Conservation (phyloP, 805 yeast species). For the Dipodascus geniculatus region DNA sequence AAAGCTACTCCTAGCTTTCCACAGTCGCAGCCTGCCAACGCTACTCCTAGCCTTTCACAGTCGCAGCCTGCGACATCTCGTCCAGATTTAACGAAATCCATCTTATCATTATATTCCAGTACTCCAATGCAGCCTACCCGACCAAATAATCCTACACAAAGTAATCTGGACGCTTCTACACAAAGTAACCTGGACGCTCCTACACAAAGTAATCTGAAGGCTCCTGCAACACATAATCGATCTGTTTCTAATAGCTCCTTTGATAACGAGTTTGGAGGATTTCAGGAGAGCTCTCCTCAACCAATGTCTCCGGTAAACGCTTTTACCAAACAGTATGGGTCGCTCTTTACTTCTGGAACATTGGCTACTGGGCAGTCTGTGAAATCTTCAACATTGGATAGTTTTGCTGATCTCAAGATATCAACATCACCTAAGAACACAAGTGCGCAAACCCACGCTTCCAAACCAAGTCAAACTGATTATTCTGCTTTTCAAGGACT, state of each 20-base stretch:
- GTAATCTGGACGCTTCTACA: too few species aligned
- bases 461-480: too few species aligned
- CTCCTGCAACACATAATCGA: not conserved
- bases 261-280: not conserved
- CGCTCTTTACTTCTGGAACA: not conserved
- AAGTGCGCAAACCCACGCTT: too few species aligned
- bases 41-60: conserved; percentile 14
- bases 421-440: not conserved
- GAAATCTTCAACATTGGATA: not conserved
- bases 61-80: conserved; percentile 29
- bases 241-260: not conserved
- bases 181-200: too few species aligned
- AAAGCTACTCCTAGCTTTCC: conserved; percentile 8
- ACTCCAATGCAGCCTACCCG: conserved; percentile 2
- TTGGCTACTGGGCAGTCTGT: conserved; percentile 29
- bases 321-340: not conserved
- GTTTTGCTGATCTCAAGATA: not conserved
- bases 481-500: not conserved
- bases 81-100: conserved; percentile 86
- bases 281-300: not conserved
- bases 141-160: too few species aligned
- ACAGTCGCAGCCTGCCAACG: conserved; percentile 11
- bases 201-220: not conserved
- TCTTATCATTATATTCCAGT: conserved; percentile 70
- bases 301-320: conserved; percentile 5